A percentile compares a stretch with the other conserved stretches of the same genome.
Conservation (phyloP, 306 rosid species). For the Corylus americana region DNA sequence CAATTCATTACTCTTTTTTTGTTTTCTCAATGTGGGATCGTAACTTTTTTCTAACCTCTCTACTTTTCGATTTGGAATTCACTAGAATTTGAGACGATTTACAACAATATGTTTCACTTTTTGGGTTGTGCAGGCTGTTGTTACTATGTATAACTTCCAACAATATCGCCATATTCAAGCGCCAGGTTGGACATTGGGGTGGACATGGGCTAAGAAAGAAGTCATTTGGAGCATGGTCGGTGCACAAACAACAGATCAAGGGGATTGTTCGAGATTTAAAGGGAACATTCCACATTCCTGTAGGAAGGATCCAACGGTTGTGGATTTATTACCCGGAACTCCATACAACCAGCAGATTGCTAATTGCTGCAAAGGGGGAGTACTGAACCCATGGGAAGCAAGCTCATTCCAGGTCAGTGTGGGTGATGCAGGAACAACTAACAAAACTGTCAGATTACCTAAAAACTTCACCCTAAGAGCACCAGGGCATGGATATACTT, state of each 20-base stretch:
- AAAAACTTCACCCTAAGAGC: slow-evolving; percentile 80
- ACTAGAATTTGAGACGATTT: background rate
- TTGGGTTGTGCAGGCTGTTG: slow-evolving; percentile 69
- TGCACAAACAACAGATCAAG: slow-evolving; percentile 78
- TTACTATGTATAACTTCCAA: slow-evolving; percentile 92
- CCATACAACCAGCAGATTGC: slow-evolving; percentile 75
- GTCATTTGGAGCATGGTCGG: slow-evolving; percentile 80
- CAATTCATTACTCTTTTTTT: background rate
- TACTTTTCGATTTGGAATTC: slow-evolving; percentile 5
- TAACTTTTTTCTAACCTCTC: slow-evolving; percentile 7
- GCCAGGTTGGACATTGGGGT: slow-evolving; percentile 80
- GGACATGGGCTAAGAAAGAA: slow-evolving; percentile 91
- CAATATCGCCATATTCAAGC: slow-evolving; percentile 79
- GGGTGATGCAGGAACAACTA: slow-evolving; percentile 91
- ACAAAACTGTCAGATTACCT: slow-evolving; percentile 78
- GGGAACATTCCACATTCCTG: slow-evolving; percentile 66
- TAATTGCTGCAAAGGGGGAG: slow-evolving; percentile 92
- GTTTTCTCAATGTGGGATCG: too few relatives aligned
- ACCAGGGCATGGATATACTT: slow-evolving; percentile 89
- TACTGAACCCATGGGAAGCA: slow-evolving; percentile 77
- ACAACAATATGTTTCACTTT: slow-evolving; percentile 9
- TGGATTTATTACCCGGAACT: slow-evolving; percentile 79
- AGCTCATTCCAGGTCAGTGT: slow-evolving; percentile 92
- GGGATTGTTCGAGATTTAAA: slow-evolving; percentile 79
- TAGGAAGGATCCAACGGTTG: slow-evolving; percentile 58